phyloP scores from a whole-genome alignment of 768 basidiomycete species.

The Gloeopeniophorella convolvens region DNA sequence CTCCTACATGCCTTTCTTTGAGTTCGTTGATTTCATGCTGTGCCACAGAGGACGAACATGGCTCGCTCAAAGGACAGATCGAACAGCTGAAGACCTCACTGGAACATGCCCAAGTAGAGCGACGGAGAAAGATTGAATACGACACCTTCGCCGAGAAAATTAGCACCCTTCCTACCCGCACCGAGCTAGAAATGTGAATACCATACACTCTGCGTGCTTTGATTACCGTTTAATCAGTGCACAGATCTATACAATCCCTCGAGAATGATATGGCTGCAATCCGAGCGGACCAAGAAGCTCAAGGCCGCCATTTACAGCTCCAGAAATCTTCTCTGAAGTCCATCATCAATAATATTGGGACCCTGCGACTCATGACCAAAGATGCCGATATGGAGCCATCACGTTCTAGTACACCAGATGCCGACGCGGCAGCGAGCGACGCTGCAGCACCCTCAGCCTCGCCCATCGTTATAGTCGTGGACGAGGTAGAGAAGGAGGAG shows the following conservation, averaged over 20 bases:
- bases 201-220: not conserved
- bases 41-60: constrained; percentile 61
- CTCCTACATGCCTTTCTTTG: not conserved
- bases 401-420: constrained; percentile 11
- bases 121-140: constrained; percentile 80
- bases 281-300: constrained; percentile 65
- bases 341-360: constrained; percentile 56
- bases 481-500: constrained; percentile 23
- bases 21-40: constrained; percentile 7
- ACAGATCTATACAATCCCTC: constrained; percentile 58
- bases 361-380: constrained; percentile 62
- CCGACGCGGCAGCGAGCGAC: constrained; percentile 17
- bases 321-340: constrained; percentile 63
- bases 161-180: constrained; percentile 66
- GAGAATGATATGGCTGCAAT: constrained; percentile 79
- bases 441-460: constrained; percentile 36
- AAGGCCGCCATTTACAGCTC: constrained; percentile 55
- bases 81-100: constrained; percentile 68
- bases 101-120: constrained; percentile 71
- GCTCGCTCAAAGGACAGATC: constrained; percentile 59
- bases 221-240: not conserved
- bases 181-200: constrained; percentile 71
- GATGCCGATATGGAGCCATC: constrained; percentile 40
- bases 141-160: constrained; percentile 80
- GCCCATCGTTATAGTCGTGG: constrained; percentile 43